Conservation (phyloP, 2,329 filamentous ascomycete genomes). For the Dichotomopilus funicola region DNA sequence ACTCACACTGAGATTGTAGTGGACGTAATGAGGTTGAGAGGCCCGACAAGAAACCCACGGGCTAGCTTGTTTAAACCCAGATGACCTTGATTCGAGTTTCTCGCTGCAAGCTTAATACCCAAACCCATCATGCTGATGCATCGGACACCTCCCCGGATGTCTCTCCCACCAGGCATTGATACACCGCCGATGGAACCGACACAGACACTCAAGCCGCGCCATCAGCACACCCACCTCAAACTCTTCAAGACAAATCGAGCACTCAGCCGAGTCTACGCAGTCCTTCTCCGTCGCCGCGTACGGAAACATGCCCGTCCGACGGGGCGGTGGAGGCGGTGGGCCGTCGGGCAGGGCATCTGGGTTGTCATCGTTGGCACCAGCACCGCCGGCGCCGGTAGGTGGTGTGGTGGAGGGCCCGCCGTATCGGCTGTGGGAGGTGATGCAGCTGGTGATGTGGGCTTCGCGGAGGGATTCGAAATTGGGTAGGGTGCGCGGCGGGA, state of each 20-base stretch:
- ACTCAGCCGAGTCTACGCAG: slow-evolving; percentile 60
- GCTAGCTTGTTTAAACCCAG: not conserved
- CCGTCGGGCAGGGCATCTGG: slow-evolving; percentile 25
- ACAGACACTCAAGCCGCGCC: slow-evolving; percentile 61
- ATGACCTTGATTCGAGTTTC: too few species aligned
- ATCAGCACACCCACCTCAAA: slow-evolving; percentile 56
- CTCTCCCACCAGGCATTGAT: slow-evolving; percentile 57
- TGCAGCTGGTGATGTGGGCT: slow-evolving; percentile 53
- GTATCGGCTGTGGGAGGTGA: slow-evolving; percentile 48
- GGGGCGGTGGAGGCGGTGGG: slow-evolving; percentile 28
- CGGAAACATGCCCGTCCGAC: slow-evolving; percentile 55
- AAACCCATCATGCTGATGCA: slow-evolving; percentile 58
- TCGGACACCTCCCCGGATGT: slow-evolving; percentile 57
- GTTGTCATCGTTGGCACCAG: slow-evolving; percentile 8
- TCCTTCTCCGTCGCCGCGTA: slow-evolving; percentile 62
- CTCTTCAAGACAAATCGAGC: slow-evolving; percentile 62
- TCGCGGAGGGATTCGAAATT: slow-evolving; percentile 51
- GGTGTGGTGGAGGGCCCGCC: slow-evolving; percentile 20
- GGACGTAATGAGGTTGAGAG: too few species aligned
- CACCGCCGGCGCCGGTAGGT: not conserved
- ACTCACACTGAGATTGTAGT: too few species aligned
- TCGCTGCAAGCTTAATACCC: slow-evolving; percentile 35
- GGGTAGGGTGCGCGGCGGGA: slow-evolving; percentile 51
- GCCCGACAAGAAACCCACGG: too few species aligned
- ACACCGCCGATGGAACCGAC: slow-evolving; percentile 55